These are phyloP conservation scores for Quercus phellos DNA, from an alignment of 331 rosid species.

Conservation along the genomic window DNA sequence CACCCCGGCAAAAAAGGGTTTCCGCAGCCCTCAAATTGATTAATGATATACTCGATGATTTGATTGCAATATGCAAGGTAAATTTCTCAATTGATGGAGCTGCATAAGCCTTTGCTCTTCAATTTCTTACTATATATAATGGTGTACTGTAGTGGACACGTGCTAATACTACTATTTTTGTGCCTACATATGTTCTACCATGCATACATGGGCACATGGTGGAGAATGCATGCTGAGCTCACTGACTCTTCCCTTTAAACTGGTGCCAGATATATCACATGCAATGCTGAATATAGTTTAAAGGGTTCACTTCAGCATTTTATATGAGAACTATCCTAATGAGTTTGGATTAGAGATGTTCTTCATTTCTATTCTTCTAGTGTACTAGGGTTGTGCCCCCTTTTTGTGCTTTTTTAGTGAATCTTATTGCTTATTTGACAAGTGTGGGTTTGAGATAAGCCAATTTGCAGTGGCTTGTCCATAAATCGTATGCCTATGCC, in stretches of 20 bases:
- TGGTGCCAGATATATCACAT: background rate
- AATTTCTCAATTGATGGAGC: conserved; percentile 24
- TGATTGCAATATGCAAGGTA: conserved; percentile 90
- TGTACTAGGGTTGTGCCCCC: too few species aligned
- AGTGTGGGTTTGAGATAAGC: background rate
- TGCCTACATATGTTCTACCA: background rate
- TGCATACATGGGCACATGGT: background rate
- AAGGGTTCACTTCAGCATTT: background rate
- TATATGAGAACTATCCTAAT: too few species aligned
- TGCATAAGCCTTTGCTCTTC: background rate
- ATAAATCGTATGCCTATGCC: background rate
- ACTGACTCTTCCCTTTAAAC: too few species aligned
- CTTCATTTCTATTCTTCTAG: too few species aligned
- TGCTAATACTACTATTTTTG: background rate
- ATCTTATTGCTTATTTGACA: too few species aligned
- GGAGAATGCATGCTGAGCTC: background rate
- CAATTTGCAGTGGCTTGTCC: background rate
- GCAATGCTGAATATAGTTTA: background rate
- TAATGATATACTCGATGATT: conserved; percentile 68
- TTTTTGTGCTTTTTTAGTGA: too few species aligned
- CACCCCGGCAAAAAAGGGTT: conserved; percentile 84
- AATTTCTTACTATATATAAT: conserved; percentile 4
- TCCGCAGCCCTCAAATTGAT: conserved; percentile 77
- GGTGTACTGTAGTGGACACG: background rate
- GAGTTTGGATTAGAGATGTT: too few species aligned